Conservation (phyloP, 2,329 filamentous ascomycete species). For the Tympanopsis confertula region DNA sequence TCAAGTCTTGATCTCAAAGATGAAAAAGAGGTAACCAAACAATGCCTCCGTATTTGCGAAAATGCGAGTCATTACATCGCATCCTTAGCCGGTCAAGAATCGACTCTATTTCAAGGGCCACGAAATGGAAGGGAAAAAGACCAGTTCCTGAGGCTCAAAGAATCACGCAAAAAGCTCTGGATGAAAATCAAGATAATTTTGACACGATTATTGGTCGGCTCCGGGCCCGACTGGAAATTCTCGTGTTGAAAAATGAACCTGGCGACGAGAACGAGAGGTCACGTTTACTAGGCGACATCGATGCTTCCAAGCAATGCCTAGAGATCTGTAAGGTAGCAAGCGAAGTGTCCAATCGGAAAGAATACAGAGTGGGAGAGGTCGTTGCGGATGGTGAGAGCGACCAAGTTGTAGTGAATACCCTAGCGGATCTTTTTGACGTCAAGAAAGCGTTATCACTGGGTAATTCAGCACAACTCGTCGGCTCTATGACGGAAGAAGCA, state of each 20-base stretch:
- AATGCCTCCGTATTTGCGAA: constrained; percentile 25
- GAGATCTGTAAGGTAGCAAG: constrained; percentile 23
- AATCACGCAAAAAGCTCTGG: constrained; percentile 15
- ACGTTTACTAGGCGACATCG: constrained; percentile 19
- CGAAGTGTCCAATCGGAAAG: constrained; percentile 16
- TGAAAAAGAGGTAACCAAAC: constrained; percentile 20
- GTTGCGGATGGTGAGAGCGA: constrained; percentile 22
- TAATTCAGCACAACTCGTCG: constrained; percentile 20
- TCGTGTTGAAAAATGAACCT: constrained; percentile 10
- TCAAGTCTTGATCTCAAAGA: constrained; percentile 17
- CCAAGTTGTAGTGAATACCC: constrained; percentile 25
- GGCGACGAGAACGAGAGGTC: constrained; percentile 11
- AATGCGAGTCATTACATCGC: constrained; percentile 20
- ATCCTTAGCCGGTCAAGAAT: constrained; percentile 15
- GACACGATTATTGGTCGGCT: constrained; percentile 16
- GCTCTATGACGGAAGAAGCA: constrained; percentile 18
- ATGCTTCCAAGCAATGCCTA: constrained; percentile 20
- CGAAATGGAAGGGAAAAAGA: constrained; percentile 5
- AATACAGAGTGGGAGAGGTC: constrained; percentile 21
- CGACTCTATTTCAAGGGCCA: constrained; percentile 8
- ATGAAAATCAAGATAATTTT: constrained; percentile 17
- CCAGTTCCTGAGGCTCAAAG: constrained; percentile 17
- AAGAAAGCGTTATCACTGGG: constrained; percentile 19
- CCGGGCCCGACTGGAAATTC: constrained; percentile 15
- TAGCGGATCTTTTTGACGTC: constrained; percentile 27